These are phyloP conservation scores for Alnus rubra DNA, from an alignment of 306 rosid species.

Conservation along the genomic window DNA sequence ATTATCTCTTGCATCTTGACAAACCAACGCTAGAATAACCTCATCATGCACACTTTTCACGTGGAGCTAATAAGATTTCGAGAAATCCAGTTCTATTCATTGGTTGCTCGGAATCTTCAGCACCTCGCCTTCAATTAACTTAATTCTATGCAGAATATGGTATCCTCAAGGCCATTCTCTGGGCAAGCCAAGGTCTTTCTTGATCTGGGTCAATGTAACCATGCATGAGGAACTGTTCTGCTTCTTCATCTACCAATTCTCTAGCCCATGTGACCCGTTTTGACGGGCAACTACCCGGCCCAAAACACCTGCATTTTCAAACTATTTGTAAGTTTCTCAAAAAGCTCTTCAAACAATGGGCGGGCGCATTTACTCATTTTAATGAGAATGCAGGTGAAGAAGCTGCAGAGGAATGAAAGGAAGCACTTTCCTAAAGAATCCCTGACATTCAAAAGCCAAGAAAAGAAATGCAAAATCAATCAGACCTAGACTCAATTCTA, in stretches of 20 bases:
- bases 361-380: background rate
- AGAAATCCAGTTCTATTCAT: slow-evolving; percentile 1
- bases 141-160: slow-evolving; percentile 65
- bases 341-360: background rate
- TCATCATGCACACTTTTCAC: slow-evolving; percentile 15
- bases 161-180: slow-evolving; percentile 67
- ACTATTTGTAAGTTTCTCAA: background rate
- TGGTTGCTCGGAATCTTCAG: slow-evolving; percentile 15
- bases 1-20: background rate
- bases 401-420: background rate
- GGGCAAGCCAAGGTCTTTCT: slow-evolving; percentile 81
- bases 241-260: slow-evolving; percentile 65
- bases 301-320: slow-evolving; percentile 62
- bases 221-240: slow-evolving; percentile 68
- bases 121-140: slow-evolving; percentile 6
- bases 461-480: background rate
- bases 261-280: slow-evolving; percentile 67
- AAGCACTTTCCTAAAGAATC: background rate
- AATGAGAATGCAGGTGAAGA: background rate
- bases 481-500: background rate
- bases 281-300: slow-evolving; percentile 64
- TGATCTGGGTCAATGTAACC: slow-evolving; percentile 67
- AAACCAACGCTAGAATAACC: slow-evolving; percentile 2
- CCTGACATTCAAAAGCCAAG: background rate
- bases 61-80: background rate